Percentiles rank a stretch among this genome's conserved stretches.
These are phyloP conservation scores for Carex pumila DNA, from an alignment of 176 grass and related monocot species.

Conservation along the genomic window DNA sequence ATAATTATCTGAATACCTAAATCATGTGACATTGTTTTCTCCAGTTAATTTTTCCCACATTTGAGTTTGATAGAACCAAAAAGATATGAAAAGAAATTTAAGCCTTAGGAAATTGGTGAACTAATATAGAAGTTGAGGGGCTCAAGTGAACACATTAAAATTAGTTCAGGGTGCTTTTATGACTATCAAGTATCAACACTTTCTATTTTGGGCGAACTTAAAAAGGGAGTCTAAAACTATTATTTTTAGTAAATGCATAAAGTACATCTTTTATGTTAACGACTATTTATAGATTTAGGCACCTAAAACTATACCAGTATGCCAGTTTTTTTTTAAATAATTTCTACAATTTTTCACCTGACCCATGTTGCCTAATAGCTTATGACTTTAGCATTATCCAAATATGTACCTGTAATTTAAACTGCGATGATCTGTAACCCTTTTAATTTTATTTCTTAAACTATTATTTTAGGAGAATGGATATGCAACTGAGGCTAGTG, in stretches of 20 bases:
- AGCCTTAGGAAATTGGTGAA: neutral
- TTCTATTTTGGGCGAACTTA: neutral
- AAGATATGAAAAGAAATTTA: neutral
- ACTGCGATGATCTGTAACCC: neutral
- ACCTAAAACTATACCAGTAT: neutral
- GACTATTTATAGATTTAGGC: neutral
- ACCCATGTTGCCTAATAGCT: neutral
- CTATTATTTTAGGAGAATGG: constrained; percentile 32
- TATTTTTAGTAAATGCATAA: neutral
- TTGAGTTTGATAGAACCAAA: neutral
- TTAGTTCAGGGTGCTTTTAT: neutral
- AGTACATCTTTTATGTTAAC: neutral
- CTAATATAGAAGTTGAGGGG: neutral
- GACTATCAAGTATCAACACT: neutral
- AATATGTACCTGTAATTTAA: neutral
- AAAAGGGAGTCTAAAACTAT: neutral
- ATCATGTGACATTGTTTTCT: neutral
- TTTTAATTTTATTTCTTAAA: neutral
- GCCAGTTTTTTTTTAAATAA: neutral
- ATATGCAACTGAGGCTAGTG: constrained; percentile 18
- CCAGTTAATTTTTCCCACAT: neutral
- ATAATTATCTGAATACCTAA: neutral
- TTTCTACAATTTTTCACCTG: neutral
- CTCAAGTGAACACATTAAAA: neutral
- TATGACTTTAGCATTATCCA: neutral